These are phyloP conservation scores for Blakeslea trispora DNA, from an alignment of 371 early-diverging fungal genomes.

Conservation along the genomic window DNA sequence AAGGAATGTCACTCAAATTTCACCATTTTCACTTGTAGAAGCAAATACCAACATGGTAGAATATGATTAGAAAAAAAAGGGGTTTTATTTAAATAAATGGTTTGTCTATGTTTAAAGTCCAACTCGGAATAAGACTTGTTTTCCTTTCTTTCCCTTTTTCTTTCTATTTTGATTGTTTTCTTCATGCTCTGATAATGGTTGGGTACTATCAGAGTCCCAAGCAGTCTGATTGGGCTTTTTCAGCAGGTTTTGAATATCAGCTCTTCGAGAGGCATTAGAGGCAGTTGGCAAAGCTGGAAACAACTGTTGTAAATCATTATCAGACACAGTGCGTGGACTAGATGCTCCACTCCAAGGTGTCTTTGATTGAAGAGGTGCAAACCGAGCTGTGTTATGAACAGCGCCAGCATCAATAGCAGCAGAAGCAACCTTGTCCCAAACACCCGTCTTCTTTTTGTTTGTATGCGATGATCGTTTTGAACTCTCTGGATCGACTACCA, in stretches of 20 bases:
- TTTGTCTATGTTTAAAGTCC: slow-evolving; percentile 34
- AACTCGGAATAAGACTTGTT: slow-evolving; percentile 63
- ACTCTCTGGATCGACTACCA: slow-evolving; percentile 15
- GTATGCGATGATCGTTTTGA: background rate
- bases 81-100: background rate
- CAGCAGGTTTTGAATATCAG: slow-evolving; percentile 13
- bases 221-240: slow-evolving; percentile 12
- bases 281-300: slow-evolving; percentile 25
- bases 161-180: slow-evolving; percentile 11
- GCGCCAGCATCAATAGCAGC: slow-evolving; percentile 25
- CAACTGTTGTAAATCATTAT: slow-evolving; percentile 12
- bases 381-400: slow-evolving; percentile 35
- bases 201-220: slow-evolving; percentile 13
- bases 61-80: slow-evolving; percentile 12
- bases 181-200: slow-evolving; percentile 6
- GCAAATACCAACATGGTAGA: slow-evolving; percentile 18
- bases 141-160: slow-evolving; percentile 59
- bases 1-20: slow-evolving; percentile 2
- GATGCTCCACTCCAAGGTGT: slow-evolving; percentile 38
- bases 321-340: slow-evolving; percentile 9
- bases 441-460: slow-evolving; percentile 20
- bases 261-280: slow-evolving; percentile 10
- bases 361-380: slow-evolving; percentile 53
- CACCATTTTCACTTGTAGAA: slow-evolving; percentile 27
- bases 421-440: slow-evolving; percentile 24